Base-by-base conservation (phyloP, 2,329 filamentous ascomycete species). In the Fusarium illudens region DNA sequence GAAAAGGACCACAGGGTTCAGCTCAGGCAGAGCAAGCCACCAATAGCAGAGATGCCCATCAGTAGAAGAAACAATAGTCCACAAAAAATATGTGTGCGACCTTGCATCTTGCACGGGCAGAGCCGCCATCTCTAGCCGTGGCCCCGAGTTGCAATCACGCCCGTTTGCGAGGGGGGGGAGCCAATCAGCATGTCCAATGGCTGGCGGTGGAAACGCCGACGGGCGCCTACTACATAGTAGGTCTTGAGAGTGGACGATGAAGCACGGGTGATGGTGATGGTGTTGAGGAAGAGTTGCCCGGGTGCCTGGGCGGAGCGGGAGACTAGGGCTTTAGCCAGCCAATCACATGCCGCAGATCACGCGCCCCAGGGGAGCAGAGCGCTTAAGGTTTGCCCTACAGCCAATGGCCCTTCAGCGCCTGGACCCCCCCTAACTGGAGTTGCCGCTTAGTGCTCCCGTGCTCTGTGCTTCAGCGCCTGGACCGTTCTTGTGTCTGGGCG, bases 221-320 rank as follows among this genome's bases (percentile, higher is more conserved):
- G 59, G 67, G 67, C 67, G 67, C 67, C 70, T 69, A n/a, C n/a
- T n/a, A n/a, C n/a, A n/a, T n/a, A n/a, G n/a, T n/a, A 70, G 33
- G 25, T 54, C 48, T 59, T 59, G 32, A 27, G 12, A 50, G 29
- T 36, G 46, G 60, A 37, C 19, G 49, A 39, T 42, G 32, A 39
- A 20, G n/a, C n/a, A n/a, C n/a, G n/a, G 48, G n/a, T 32, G 64
- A 58, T 36, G 44, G 39, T 68, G 48, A 34, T 64, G 52, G 48
- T 36, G 49, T 17, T 42, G 34, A 44, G 50, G 15, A 20, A 48
- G 32, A 56, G 63, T 58, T 66, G 56, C 68, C 51, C 27, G 49
- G 33, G 65, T 62, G 49, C 57, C 49, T 58, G 42, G 37, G 27
- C 50, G 32, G 36, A 11, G 60, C 25, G 46, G 37, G 29, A 66